Evolutionary conservation across 257 asterid genomes (phyloP), one percentile per base, ranked within the genome.

Genomic region (Scutellaria minor): DNA sequence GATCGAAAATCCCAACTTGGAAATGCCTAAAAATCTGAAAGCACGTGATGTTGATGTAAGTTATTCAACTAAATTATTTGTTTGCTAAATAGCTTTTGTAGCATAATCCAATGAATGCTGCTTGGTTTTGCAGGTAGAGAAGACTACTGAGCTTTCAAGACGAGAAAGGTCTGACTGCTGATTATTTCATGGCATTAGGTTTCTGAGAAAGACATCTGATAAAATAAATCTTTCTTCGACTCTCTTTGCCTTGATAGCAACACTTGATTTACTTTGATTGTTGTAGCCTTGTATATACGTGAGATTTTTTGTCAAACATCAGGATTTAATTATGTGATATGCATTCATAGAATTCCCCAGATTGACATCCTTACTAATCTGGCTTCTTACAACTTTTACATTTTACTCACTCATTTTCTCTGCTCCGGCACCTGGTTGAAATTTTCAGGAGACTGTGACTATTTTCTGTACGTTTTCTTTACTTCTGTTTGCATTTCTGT

Each of bases 71-170:
- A 2, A 2, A 31, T 56, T 5, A 22, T 12, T 5, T 41, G 47
- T 14, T 11, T 14, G 13, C 35, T 4, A 0, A 7, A n/a, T 60
- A 51, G 22, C 6, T 5, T 44, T 53, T n/a, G 9, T 47, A 5
- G 20, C 27, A 9, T 51, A 8, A 68, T 35, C 70, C 60, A 42
- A 31, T 60, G 18, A 52, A 15, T 78, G 60, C 9, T 77, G 58
- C 48, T 64, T 14, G 71, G 39, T 66, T 70, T 68, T 68, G 80
- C 92, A 93, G 98, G 35, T 85, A 20, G 98, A 90, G 75, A 93
- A 90, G 82, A 90, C 98, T 75, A 81, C 90, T 51, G 98, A 93
- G 87, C 98, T 93, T 71, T 90, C 97, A 37, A 82, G 98, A 55
- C 93, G 96, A 53, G 96, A 90, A 85, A 90, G 96, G 96, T 90